Conservation (phyloP, 208 protist genomes). For the Trypanosoma grayi region DNA sequence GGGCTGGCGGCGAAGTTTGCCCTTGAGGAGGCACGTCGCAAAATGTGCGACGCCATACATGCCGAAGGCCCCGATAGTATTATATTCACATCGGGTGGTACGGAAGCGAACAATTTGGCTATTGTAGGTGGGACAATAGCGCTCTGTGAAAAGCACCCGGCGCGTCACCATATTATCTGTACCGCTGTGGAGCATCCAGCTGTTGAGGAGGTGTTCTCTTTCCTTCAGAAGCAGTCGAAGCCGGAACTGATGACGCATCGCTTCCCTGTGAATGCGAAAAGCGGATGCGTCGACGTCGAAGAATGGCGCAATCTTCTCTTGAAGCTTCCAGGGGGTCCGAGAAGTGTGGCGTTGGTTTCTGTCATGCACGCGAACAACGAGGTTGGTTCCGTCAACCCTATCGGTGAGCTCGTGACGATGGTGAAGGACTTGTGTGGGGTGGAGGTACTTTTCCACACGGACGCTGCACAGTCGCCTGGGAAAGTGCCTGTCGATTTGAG, state of each 20-base stretch:
- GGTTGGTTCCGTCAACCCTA: slow-evolving; percentile 89
- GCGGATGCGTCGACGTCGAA: slow-evolving; percentile 33
- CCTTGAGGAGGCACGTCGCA: slow-evolving; percentile 66
- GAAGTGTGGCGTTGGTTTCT: slow-evolving; percentile 74
- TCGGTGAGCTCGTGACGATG: slow-evolving; percentile 72
- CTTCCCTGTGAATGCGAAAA: slow-evolving; percentile 41
- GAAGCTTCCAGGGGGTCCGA: slow-evolving; percentile 38
- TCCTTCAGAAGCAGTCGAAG: slow-evolving; percentile 23
- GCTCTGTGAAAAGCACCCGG: slow-evolving; percentile 29
- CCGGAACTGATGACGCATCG: slow-evolving; percentile 26
- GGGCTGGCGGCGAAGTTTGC: slow-evolving; percentile 82
- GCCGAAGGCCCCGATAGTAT: slow-evolving; percentile 53
- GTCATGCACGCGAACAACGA: slow-evolving; percentile 98
- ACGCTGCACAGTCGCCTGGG: slow-evolving; percentile 96
- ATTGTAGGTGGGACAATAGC: slow-evolving; percentile 65
- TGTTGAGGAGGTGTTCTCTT: slow-evolving; percentile 76
- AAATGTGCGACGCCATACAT: slow-evolving; percentile 49
- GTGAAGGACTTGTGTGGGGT: slow-evolving; percentile 60
- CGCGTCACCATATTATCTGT: slow-evolving; percentile 58
- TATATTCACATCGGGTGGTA: slow-evolving; percentile 93
- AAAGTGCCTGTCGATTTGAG: slow-evolving; percentile 97
- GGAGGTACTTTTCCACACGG: slow-evolving; percentile 88
- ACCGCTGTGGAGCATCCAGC: slow-evolving; percentile 86
- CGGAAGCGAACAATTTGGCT: slow-evolving; percentile 93
- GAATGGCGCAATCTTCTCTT: slow-evolving; percentile 32